Conservation (phyloP, 805 yeast species). For the Wickerhamomyces chambardii region DNA sequence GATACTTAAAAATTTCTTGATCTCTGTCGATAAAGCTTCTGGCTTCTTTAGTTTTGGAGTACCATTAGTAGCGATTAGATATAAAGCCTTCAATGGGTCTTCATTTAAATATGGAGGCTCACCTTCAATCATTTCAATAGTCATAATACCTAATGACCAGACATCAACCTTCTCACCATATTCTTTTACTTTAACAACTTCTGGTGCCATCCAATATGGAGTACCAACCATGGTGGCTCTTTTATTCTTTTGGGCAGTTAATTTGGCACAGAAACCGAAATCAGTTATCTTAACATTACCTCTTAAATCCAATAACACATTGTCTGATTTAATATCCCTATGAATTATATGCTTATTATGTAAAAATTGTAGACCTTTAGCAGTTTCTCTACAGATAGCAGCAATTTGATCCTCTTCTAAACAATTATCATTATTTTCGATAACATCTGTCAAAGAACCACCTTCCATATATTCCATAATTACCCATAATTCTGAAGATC, state of each 20-base stretch:
- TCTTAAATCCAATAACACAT: slow-evolving; percentile 70
- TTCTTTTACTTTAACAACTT: slow-evolving; percentile 90
- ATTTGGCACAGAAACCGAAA: slow-evolving; percentile 95
- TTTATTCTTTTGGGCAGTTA: slow-evolving; percentile 74
- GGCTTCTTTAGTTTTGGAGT: slow-evolving; percentile 93
- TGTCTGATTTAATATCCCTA: slow-evolving; percentile 95
- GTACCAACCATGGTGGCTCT: slow-evolving; percentile 99
- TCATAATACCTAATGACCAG: slow-evolving; percentile 98
- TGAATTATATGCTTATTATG: slow-evolving; percentile 92
- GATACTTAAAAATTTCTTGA: slow-evolving; percentile 80
- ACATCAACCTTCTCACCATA: slow-evolving; percentile 97
- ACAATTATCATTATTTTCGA: slow-evolving; percentile 69
- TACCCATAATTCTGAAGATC: slow-evolving; percentile 87
- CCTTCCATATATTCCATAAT: slow-evolving; percentile 99
- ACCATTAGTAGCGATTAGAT: slow-evolving; percentile 93
- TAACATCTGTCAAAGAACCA: slow-evolving; percentile 92
- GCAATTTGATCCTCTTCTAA: slow-evolving; percentile 87
- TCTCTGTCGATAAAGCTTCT: slow-evolving; percentile 66
- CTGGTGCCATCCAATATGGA: slow-evolving; percentile 99
- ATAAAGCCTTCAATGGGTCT: slow-evolving; percentile 89
- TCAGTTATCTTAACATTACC: slow-evolving; percentile 94
- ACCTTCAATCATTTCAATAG: slow-evolving; percentile 97
- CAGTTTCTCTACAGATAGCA: slow-evolving; percentile 81
- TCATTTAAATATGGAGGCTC: slow-evolving; percentile 98
- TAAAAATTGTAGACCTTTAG: slow-evolving; percentile 83